Percentiles rank a stretch among this genome's conserved stretches.
phyloP scores from a whole-genome alignment of 305 asterid species.

The Solanum hybrid region DNA sequence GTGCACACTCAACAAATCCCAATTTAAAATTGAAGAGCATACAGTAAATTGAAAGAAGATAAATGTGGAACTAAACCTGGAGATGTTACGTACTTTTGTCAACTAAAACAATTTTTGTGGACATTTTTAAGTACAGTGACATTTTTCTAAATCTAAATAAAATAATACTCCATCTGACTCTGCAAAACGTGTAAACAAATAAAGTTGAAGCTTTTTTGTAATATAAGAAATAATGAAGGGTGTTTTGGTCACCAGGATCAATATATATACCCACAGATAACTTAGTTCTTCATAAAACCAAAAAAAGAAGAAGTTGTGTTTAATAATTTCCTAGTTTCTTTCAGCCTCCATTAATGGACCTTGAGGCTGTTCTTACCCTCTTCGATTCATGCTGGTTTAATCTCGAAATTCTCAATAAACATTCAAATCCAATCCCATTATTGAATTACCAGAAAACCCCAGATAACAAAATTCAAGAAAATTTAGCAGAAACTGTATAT shows the following conservation, averaged over 20 bases:
- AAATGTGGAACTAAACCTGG: background rate
- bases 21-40: background rate
- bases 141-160: background rate
- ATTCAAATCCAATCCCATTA: background rate
- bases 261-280: background rate
- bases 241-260: constrained; percentile 10
- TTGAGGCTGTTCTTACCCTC: constrained; percentile 16
- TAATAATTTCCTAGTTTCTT: background rate
- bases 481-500: background rate
- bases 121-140: background rate
- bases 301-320: background rate
- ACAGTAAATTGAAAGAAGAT: background rate
- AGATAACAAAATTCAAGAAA: background rate
- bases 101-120: background rate
- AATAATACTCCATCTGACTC: background rate
- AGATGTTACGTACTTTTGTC: background rate
- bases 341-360: constrained; percentile 23
- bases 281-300: background rate
- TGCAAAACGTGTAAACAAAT: constrained; percentile 29
- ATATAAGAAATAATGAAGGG: constrained; percentile 11
- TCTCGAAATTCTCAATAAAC: constrained; percentile 14
- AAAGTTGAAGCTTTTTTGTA: constrained; percentile 24
- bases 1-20: background rate
- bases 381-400: constrained; percentile 29
- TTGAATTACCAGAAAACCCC: background rate